These are phyloP conservation scores for Acacia concinna DNA, from an alignment of 331 rosid species.

Conservation along the genomic window DNA sequence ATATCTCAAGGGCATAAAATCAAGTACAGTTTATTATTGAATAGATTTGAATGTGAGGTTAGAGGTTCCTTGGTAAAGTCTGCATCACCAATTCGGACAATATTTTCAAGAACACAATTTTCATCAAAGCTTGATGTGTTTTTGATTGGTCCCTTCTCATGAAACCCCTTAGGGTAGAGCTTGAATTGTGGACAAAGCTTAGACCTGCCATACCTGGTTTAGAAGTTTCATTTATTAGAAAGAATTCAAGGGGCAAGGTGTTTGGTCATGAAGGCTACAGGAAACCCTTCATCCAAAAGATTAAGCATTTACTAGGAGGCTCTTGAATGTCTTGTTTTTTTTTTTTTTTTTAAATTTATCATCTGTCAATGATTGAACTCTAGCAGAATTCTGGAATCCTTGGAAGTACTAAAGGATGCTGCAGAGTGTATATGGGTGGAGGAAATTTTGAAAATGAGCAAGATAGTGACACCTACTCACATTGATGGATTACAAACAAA, in stretches of 20 bases:
- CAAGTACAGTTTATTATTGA: neutral
- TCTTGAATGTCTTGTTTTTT: neutral
- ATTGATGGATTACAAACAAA: neutral
- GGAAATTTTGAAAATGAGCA: neutral
- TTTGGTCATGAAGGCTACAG: neutral
- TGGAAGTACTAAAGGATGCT: neutral
- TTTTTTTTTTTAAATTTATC: no score
- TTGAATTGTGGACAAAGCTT: neutral
- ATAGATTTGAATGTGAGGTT: neutral
- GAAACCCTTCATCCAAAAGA: neutral
- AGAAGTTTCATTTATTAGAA: neutral
- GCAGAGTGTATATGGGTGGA: neutral
- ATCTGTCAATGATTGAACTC: neutral
- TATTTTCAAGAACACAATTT: neutral
- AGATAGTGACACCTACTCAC: neutral
- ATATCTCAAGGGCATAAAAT: conserved; percentile 16
- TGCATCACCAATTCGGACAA: neutral
- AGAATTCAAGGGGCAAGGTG: neutral
- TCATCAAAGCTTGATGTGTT: neutral
- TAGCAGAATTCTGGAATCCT: neutral
- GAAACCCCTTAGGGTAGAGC: neutral
- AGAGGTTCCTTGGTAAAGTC: neutral
- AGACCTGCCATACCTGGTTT: neutral
- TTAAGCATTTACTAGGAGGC: neutral
- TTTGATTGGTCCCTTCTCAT: neutral